phyloP scores from a whole-genome alignment of 495 filamentous ascomycete genomes.

The Immersiella caudata region DNA sequence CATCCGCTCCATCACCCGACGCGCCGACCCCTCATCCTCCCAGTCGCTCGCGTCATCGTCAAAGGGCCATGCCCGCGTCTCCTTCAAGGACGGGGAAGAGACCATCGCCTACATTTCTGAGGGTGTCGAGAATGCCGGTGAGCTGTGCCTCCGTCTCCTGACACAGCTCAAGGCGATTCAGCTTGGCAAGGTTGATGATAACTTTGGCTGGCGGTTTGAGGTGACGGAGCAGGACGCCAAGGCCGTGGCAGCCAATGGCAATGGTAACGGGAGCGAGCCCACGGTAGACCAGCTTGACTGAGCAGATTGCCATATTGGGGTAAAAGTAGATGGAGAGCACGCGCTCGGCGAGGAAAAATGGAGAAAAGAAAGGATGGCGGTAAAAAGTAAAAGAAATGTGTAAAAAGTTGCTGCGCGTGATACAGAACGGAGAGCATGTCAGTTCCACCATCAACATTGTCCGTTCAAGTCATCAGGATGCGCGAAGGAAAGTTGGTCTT shows the following conservation, averaged over 20 bases:
- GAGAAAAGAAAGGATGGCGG: background rate
- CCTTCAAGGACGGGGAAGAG: constrained; percentile 49
- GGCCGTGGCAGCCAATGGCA: constrained; percentile 33
- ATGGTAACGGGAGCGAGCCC: constrained; percentile 26
- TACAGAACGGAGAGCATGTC: too few species aligned
- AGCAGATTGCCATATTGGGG: background rate
- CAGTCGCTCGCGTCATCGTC: constrained; percentile 36
- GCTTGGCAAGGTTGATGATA: constrained; percentile 72
- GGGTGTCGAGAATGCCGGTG: constrained; percentile 66
- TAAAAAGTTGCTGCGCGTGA: background rate
- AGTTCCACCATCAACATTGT: too few species aligned
- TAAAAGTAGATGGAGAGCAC: background rate
- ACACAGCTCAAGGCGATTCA: constrained; percentile 84
- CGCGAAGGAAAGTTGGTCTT: too few species aligned
- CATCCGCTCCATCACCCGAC: constrained; percentile 81
- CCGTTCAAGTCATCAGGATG: too few species aligned
- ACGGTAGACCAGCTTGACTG: constrained; percentile 48
- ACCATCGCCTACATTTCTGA: constrained; percentile 68
- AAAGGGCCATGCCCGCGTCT: constrained; percentile 40
- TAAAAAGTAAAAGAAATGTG: background rate
- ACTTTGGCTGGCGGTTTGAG: constrained; percentile 69
- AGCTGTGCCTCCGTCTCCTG: constrained; percentile 68
- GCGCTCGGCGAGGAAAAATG: background rate
- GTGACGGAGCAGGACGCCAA: constrained; percentile 55
- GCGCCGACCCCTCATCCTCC: constrained; percentile 44